Conservation (phyloP, 352 stramenopile species). For the Phytopythium aichiense region DNA sequence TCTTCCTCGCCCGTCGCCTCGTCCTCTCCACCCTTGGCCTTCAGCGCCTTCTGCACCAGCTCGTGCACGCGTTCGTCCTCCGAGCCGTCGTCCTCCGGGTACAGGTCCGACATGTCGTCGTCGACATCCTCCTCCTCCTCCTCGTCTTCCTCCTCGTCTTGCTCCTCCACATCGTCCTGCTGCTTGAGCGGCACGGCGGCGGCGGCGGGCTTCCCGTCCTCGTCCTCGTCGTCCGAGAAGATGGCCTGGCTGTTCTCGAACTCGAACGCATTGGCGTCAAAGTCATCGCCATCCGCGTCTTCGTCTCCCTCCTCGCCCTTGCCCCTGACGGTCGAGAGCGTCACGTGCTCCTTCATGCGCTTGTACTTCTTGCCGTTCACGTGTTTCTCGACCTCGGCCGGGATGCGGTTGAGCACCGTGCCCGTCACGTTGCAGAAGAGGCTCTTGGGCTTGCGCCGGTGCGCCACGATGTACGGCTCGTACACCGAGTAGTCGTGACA, state of each 20-base stretch:
- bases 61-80: constrained; percentile 34
- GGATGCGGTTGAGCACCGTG: constrained; percentile 87
- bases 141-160: constrained; percentile 15
- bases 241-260: constrained; percentile 76
- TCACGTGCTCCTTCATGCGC: constrained; percentile 72
- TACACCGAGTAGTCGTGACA: constrained; percentile 90
- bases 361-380: constrained; percentile 87
- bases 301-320: constrained; percentile 29
- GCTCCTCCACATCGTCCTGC: constrained; percentile 16
- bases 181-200: constrained; percentile 1
- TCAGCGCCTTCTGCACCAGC: constrained; percentile 28
- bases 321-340: constrained; percentile 29
- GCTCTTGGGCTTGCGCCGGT: constrained; percentile 78
- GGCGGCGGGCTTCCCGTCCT: constrained; percentile 14
- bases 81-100: constrained; percentile 47
- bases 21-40: constrained; percentile 37
- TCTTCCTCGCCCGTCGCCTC: constrained; percentile 16
- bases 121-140: constrained; percentile 21
- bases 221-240: constrained; percentile 62
- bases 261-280: constrained; percentile 80
- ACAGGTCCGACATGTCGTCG: constrained; percentile 63
- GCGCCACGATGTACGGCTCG: constrained; percentile 86
- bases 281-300: constrained; percentile 28
- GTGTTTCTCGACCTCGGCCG: constrained; percentile 85
- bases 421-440: constrained; percentile 89